Evolutionary conservation across 2,329 filamentous ascomycete genomes (phyloP).

Genomic region (Fusarium udum): DNA sequence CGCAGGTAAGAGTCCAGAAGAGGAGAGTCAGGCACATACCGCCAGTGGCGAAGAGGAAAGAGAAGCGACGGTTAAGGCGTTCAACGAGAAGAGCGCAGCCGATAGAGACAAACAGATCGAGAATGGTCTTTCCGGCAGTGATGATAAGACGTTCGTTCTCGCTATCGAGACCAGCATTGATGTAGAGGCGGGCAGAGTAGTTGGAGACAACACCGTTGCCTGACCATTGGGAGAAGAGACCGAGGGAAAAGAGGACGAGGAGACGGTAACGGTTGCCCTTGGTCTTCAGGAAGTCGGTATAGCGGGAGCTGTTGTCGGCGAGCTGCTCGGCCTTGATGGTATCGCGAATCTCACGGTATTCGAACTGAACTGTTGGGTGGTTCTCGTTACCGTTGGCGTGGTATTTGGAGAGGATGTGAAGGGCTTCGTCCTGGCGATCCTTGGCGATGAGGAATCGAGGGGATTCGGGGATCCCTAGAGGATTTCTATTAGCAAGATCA

Average conservation of each 20-base stretch:
- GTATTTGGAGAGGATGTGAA: conserved; percentile 68
- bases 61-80: conserved; percentile 60
- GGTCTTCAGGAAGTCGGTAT: conserved; percentile 70
- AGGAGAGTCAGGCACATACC: conserved; percentile 60
- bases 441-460: conserved; percentile 72
- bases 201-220: conserved; percentile 74
- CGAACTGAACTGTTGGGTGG: conserved; percentile 70
- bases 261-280: conserved; percentile 72
- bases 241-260: conserved; percentile 68
- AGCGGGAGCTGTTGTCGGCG: conserved; percentile 59
- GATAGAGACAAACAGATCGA: conserved; percentile 68
- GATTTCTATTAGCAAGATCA: neutral
- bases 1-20: conserved; percentile 64
- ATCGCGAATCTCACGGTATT: conserved; percentile 72
- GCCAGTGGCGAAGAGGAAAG: conserved; percentile 61
- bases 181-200: conserved; percentile 71
- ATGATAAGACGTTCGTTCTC: conserved; percentile 65
- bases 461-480: conserved; percentile 65
- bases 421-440: conserved; percentile 70
- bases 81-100: conserved; percentile 61
- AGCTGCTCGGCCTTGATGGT: conserved; percentile 68
- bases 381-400: conserved; percentile 68
- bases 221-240: conserved; percentile 73
- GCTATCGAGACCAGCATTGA: conserved; percentile 66
- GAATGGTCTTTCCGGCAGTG: conserved; percentile 66